These are phyloP conservation scores for Podila minutissima DNA, from an alignment of 192 early-diverging fungal genomes.

Conservation along the genomic window DNA sequence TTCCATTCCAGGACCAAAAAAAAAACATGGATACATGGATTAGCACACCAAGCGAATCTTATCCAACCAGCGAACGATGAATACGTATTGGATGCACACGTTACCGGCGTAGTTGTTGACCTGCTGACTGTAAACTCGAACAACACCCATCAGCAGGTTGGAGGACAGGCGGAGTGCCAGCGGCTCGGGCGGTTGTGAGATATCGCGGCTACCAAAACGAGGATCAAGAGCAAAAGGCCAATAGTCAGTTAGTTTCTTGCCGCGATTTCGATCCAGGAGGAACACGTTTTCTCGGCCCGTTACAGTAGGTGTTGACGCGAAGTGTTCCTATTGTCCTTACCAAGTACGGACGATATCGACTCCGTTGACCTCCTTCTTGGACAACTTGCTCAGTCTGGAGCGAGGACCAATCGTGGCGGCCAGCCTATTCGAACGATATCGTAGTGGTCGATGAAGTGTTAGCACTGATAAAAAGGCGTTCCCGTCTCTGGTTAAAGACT, in stretches of 20 bases:
- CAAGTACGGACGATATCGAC: constrained; percentile 64
- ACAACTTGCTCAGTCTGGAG: constrained; percentile 60
- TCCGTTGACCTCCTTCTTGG: constrained; percentile 63
- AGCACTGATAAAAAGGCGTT: background rate
- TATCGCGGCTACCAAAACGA: constrained; percentile 16
- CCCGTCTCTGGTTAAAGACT: too few relatives aligned
- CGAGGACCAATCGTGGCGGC: constrained; percentile 62
- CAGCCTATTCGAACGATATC: constrained; percentile 39
- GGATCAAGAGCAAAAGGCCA: background rate
- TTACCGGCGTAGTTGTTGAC: constrained; percentile 64
- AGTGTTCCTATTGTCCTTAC: constrained; percentile 11
- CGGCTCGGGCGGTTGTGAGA: constrained; percentile 59
- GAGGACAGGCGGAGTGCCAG: constrained; percentile 66
- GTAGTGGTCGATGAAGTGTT: background rate
- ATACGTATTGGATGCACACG: background rate
- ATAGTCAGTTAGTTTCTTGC: background rate
- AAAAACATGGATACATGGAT: background rate
- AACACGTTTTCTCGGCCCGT: background rate
- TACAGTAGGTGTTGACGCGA: too few relatives aligned
- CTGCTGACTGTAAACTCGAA: constrained; percentile 63
- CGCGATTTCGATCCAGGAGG: background rate
- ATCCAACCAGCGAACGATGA: background rate
- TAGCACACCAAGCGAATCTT: background rate
- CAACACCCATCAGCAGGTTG: constrained; percentile 68
- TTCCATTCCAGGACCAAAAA: background rate